Percentiles rank a stretch among this genome's conserved stretches.
Conservation (phyloP, 306 rosid species). For the Cajanus cajan region DNA sequence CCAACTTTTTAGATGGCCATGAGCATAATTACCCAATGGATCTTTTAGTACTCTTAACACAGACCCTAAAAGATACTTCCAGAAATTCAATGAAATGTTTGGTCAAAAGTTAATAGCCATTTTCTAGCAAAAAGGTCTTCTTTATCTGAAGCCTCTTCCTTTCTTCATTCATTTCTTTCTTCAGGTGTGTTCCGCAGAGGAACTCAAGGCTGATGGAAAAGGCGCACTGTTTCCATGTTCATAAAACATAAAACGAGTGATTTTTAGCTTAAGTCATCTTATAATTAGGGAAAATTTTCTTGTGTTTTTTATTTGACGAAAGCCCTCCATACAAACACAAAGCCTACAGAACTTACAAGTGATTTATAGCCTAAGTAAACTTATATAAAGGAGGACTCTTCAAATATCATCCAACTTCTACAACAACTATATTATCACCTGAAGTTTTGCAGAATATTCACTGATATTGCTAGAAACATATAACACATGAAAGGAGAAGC, state of each 20-base stretch:
- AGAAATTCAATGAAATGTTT: not conserved
- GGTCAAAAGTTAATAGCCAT: not conserved
- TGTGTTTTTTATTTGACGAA: not conserved
- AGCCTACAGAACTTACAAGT: not conserved
- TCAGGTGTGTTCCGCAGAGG: not conserved
- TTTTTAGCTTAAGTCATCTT: not conserved
- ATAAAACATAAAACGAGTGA: not conserved
- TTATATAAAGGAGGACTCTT: not conserved
- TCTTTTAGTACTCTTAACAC: constrained; percentile 10
- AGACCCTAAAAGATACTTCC: not conserved
- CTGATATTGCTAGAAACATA: not conserved
- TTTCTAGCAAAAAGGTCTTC: constrained; percentile 1
- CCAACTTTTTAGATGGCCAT: not conserved
- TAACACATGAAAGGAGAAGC: not conserved
- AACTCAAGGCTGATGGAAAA: constrained; percentile 16
- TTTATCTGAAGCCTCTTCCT: constrained; percentile 1
- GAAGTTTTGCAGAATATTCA: not conserved
- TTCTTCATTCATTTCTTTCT: not conserved
- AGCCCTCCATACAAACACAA: not conserved
- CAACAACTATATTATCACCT: not conserved
- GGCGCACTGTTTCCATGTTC: not conserved
- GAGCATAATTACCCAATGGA: not conserved
- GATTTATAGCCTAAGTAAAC: not conserved
- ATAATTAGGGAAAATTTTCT: not conserved
- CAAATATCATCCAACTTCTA: constrained; percentile 7